Percentiles rank a stretch among this genome's conserved stretches.
Evolutionary conservation across 129 eudicot species (phyloP).

Genomic region (Solidago caesia): DNA sequence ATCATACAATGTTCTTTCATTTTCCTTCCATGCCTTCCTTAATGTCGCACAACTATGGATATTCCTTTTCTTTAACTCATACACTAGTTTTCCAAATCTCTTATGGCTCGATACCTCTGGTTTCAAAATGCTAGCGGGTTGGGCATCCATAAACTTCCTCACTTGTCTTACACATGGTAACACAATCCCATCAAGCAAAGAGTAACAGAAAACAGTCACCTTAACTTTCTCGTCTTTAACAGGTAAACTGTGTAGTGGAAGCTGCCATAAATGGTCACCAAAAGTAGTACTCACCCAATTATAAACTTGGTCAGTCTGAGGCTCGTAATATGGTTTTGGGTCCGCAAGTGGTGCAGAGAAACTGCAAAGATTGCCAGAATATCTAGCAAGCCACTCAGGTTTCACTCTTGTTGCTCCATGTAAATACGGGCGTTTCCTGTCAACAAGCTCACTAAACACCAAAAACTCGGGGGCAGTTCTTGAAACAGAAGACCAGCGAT

Average conservation of each 20-base stretch:
- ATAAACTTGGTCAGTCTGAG: slow-evolving; percentile 53
- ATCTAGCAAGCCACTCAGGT: slow-evolving; percentile 76
- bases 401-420: slow-evolving; percentile 80
- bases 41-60: slow-evolving; percentile 57
- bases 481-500: slow-evolving; percentile 66
- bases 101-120: slow-evolving; percentile 64
- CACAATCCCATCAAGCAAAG: slow-evolving; percentile 75
- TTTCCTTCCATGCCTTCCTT: slow-evolving; percentile 59
- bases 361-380: slow-evolving; percentile 55
- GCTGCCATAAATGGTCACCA: slow-evolving; percentile 74
- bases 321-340: slow-evolving; percentile 75
- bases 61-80: slow-evolving; percentile 42
- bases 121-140: slow-evolving; percentile 56
- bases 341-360: slow-evolving; percentile 73
- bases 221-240: slow-evolving; percentile 50
- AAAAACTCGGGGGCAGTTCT: slow-evolving; percentile 68
- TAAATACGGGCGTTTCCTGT: slow-evolving; percentile 68
- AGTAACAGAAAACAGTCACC: slow-evolving; percentile 62
- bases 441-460: slow-evolving; percentile 72
- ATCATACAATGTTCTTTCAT: slow-evolving; percentile 46
- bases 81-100: slow-evolving; percentile 73
- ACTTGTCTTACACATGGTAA: slow-evolving; percentile 67
- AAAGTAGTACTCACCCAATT: slow-evolving; percentile 57
- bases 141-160: slow-evolving; percentile 48
- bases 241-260: slow-evolving; percentile 60